phyloP scores from a whole-genome alignment of 352 stramenopile species.

The Pelagophyceae sp. region DNA sequence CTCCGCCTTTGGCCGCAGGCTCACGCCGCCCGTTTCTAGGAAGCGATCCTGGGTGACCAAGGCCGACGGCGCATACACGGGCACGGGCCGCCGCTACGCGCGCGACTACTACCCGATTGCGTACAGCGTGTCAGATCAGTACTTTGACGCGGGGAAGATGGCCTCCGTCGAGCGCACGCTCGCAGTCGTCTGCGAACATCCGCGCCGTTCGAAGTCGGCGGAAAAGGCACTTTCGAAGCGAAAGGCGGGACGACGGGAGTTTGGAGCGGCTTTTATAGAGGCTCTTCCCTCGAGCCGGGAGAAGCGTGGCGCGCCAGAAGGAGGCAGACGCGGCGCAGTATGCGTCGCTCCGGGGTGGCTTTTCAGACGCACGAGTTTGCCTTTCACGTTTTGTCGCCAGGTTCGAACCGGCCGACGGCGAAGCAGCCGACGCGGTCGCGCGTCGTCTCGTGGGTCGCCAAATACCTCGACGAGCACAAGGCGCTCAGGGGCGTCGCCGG shows the following conservation, averaged over 20 bases:
- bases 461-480: background rate
- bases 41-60: slow-evolving; percentile 16
- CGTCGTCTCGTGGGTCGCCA: slow-evolving; percentile 1
- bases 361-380: no score
- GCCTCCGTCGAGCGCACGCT: background rate
- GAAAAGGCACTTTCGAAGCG: no score
- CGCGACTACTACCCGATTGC: slow-evolving; percentile 15
- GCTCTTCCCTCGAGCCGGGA: no score
- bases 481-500: background rate
- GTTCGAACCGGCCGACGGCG: background rate
- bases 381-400: no score
- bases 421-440: slow-evolving; percentile 6
- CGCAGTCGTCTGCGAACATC: slow-evolving; percentile 4
- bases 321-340: no score
- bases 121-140: slow-evolving; percentile 4
- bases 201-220: no score
- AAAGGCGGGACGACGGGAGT: no score
- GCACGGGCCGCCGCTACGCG: background rate
- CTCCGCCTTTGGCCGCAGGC: no score
- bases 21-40: no score
- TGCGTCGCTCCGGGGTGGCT: no score
- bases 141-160: background rate
- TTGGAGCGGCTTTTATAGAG: no score
- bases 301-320: no score
- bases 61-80: slow-evolving; percentile 5